These are phyloP conservation scores for Barnettozyma pratensis DNA, from an alignment of 805 yeast genomes.

Conservation along the genomic window DNA sequence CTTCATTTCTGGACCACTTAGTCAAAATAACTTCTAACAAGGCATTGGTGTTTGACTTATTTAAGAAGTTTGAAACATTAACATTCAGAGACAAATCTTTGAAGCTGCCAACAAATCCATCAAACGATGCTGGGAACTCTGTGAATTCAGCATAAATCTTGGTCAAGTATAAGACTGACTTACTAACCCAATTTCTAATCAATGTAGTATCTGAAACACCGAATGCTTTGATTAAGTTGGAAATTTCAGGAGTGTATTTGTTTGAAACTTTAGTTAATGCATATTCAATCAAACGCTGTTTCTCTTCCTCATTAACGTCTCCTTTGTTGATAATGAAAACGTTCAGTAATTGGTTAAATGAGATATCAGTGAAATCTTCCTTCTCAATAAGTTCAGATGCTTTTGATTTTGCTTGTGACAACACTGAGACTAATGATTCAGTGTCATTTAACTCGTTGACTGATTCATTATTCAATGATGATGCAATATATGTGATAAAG, in stretches of 20 bases:
- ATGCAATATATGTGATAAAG: conserved; percentile 11
- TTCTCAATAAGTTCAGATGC: conserved; percentile 17
- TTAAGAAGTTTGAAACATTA: conserved; percentile 37
- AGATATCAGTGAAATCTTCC: conserved; percentile 29
- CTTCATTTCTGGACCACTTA: conserved; percentile 39
- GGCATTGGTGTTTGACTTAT: conserved; percentile 47
- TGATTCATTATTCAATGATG: conserved; percentile 7
- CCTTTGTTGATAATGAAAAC: conserved; percentile 17
- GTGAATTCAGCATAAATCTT: conserved; percentile 53
- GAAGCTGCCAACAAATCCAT: conserved; percentile 30
- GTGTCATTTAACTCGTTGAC: background rate
- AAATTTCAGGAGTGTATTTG: conserved; percentile 28
- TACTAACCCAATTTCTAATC: conserved; percentile 47
- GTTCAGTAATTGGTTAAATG: conserved; percentile 25
- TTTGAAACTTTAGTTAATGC: conserved; percentile 22
- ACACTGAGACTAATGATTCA: background rate
- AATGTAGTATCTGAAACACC: conserved; percentile 13
- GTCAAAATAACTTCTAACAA: conserved; percentile 59
- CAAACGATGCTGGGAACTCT: conserved; percentile 24
- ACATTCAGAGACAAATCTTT: conserved; percentile 25
- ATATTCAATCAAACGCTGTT: conserved; percentile 21
- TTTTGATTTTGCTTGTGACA: conserved; percentile 5
- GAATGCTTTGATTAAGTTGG: conserved; percentile 20
- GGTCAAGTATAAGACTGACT: conserved; percentile 55
- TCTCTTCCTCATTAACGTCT: conserved; percentile 21